Percentiles rank a stretch among this genome's conserved stretches.
Conservation (phyloP, 768 basidiomycete species). For the Rhodotorula toruloides region DNA sequence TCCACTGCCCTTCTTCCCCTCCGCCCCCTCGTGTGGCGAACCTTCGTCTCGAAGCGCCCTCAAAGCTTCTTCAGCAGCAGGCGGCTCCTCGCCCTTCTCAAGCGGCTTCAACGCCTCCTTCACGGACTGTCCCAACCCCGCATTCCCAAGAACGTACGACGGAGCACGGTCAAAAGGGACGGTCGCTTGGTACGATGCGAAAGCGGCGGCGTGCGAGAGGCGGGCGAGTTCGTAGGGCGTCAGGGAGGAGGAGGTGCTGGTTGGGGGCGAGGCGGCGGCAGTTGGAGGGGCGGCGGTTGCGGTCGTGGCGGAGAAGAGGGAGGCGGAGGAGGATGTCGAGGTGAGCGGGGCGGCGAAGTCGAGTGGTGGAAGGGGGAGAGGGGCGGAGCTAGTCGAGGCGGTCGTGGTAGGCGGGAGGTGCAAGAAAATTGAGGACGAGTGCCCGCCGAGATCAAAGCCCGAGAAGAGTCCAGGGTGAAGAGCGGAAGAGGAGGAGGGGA, state of each 20-base stretch:
- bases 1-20: too few relatives aligned
- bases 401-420: too few relatives aligned
- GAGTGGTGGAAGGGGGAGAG: too few relatives aligned
- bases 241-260: background rate
- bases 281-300: background rate
- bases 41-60: too few relatives aligned
- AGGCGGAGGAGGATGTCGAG: background rate
- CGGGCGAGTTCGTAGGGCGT: constrained; percentile 4
- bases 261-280: background rate
- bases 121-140: background rate
- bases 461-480: too few relatives aligned
- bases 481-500: too few relatives aligned
- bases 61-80: too few relatives aligned
- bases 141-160: background rate
- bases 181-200: constrained; percentile 1
- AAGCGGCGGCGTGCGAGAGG: constrained; percentile 1
- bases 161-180: background rate
- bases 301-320: background rate
- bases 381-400: too few relatives aligned
- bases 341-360: too few relatives aligned
- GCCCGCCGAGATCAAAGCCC: too few relatives aligned
- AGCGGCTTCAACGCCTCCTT: background rate
- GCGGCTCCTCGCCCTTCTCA: background rate
- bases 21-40: background rate
- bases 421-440: too few relatives aligned